Conservation (phyloP, 768 basidiomycete genomes). For the Terana coerulea region DNA sequence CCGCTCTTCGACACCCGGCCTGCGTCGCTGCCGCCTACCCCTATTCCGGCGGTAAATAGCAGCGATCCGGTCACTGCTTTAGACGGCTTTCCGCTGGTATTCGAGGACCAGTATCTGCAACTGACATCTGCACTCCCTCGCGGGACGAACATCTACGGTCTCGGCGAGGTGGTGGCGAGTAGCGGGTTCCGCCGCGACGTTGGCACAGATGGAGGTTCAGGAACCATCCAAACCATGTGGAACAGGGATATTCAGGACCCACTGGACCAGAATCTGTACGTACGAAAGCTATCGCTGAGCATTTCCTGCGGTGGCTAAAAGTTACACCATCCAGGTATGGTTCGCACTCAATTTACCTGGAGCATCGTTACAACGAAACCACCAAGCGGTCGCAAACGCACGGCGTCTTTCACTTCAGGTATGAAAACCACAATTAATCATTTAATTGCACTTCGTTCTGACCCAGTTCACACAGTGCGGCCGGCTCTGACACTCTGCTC, state of each 20-base stretch:
- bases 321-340: constrained; percentile 47
- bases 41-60: constrained; percentile 48
- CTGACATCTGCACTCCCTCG: constrained; percentile 63
- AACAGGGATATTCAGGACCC: constrained; percentile 60
- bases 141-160: constrained; percentile 70
- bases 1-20: constrained; percentile 73
- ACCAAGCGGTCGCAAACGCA: constrained; percentile 57
- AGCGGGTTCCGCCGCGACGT: constrained; percentile 66
- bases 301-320: neutral
- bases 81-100: constrained; percentile 65
- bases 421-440: too few species aligned
- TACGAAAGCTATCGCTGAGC: neutral
- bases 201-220: constrained; percentile 43
- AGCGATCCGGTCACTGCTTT: constrained; percentile 52
- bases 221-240: constrained; percentile 69
- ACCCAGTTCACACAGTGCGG: constrained; percentile 39
- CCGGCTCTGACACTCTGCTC: constrained; percentile 70
- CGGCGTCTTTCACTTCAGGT: constrained; percentile 69
- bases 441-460: too few species aligned
- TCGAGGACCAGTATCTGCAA: constrained; percentile 80
- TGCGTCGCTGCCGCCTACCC: constrained; percentile 55
- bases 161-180: constrained; percentile 69
- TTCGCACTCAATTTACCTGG: constrained; percentile 66
- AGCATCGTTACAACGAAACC: constrained; percentile 57
- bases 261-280: constrained; percentile 63